A percentile compares a stretch with the other conserved stretches of the same genome.
Conservation (phyloP, 2,329 filamentous ascomycete species). For the Niveomyces coronatus region DNA sequence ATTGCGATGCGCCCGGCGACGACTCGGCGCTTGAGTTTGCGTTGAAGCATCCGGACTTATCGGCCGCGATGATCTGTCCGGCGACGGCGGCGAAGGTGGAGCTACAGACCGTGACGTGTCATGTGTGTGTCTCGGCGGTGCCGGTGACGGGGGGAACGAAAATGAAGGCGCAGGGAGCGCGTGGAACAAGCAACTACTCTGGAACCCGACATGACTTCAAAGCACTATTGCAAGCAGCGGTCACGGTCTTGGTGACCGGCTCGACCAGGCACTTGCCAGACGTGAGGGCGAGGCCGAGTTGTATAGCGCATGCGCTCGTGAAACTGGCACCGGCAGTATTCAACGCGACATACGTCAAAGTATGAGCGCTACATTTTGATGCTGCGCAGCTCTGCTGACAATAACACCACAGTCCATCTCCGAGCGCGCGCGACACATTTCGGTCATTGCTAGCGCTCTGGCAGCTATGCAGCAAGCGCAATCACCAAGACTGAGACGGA, state of each 20-base stretch:
- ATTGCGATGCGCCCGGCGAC: conserved; percentile 8
- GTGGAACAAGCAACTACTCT: neutral
- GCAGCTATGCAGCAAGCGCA: conserved; percentile 24
- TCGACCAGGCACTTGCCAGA: conserved; percentile 14
- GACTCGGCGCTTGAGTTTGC: conserved; percentile 20
- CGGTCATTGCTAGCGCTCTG: conserved; percentile 21
- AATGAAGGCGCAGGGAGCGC: neutral
- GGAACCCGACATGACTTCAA: neutral
- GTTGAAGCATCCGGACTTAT: conserved; percentile 26
- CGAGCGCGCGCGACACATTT: conserved; percentile 17
- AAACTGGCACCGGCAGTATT: conserved; percentile 26
- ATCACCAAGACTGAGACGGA: conserved; percentile 23
- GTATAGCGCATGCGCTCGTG: conserved; percentile 15
- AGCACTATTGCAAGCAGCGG: conserved; percentile 13
- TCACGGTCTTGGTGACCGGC: conserved; percentile 20
- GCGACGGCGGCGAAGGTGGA: conserved; percentile 15
- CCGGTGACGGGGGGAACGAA: neutral
- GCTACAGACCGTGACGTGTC: conserved; percentile 19
- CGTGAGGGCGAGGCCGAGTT: conserved; percentile 13
- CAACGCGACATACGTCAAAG: conserved; percentile 25
- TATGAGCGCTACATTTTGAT: conserved; percentile 10
- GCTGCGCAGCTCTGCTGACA: neutral
- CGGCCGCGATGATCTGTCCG: conserved; percentile 22
- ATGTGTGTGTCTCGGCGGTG: conserved; percentile 15
- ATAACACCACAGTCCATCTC: conserved; percentile 16